Base-by-base conservation (phyloP, 306 rosid genomes). In the Vigna hirtella region DNA sequence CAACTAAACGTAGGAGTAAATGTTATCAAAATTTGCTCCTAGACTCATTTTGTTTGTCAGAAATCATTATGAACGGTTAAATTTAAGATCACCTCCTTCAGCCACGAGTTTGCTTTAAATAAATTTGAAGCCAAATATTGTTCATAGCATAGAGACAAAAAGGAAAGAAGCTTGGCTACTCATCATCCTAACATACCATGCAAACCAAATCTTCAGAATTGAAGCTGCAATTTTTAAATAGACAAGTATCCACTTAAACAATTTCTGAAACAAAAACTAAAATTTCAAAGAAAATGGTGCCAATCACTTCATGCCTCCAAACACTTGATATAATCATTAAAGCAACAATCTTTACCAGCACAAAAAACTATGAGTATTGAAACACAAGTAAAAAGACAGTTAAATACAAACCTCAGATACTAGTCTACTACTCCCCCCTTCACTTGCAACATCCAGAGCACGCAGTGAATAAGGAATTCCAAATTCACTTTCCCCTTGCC, bases 401-500 rank as follows among this genome's bases (percentile, higher is more conserved):
- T 48, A 18, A 65, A 72, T 47, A 72, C 92, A 78, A 1, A 93
- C 98, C 96, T 93, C 98, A 9, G 98, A 93, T 61, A 89, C 91
- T 66, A 90, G 88, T 84, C 98, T 88, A 83, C 83, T 81, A 66
- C 74, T 90, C 74, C 94, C 94, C 74, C 94, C 94, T 76, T 90
- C 98, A 65, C 90, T 51, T 0, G 84, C 84, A 59, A 86, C 77
- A 77, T 90, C 91, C 81, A 88, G 84, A 34, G 82, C 4, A 62
- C 94, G 89, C 17, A 93, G 75, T 26, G 96, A 89, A 85, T 89
- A 88, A 11, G 91, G 96, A 75, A 90, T 67, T 80, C 93, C 97
- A 75, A 87, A 81, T 57, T 83, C 91, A 73, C 78, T 65, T 63
- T 85, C 90, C 30, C 84, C 89, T 67, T 88, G 89, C 84, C 96